Evolutionary conservation across 2,329 filamentous ascomycete species (phyloP).

Genomic region (Claviceps purpurea): DNA sequence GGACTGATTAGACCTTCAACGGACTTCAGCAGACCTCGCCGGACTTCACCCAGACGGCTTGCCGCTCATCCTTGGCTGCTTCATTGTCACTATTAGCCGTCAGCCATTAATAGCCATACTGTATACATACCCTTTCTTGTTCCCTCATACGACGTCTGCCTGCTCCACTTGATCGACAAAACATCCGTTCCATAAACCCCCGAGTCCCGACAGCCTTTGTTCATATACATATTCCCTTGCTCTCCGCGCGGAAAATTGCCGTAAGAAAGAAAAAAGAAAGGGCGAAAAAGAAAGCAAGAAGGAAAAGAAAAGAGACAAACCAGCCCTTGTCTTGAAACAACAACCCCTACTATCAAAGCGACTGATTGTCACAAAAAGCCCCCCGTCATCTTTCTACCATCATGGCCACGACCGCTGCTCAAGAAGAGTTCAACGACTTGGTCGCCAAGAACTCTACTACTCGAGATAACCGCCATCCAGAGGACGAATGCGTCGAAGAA

Average conservation of each 20-base stretch:
- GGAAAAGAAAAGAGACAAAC: background rate
- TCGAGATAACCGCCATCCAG: slow-evolving; percentile 29
- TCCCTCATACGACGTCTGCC: background rate
- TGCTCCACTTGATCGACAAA: slow-evolving; percentile 20
- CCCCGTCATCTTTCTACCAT: slow-evolving; percentile 12
- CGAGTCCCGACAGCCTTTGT: slow-evolving; percentile 7
- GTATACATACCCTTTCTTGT: background rate
- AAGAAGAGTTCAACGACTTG: slow-evolving; percentile 54
- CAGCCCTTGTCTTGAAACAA: background rate
- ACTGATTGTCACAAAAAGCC: slow-evolving; percentile 2
- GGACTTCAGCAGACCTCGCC: too few relatives aligned
- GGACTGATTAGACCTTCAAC: background rate
- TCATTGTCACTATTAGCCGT: background rate
- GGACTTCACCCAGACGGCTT: background rate
- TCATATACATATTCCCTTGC: background rate
- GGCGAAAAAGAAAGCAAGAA: background rate
- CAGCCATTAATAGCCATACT: background rate
- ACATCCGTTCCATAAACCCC: slow-evolving; percentile 10
- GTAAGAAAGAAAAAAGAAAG: background rate
- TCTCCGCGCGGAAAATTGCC: slow-evolving; percentile 1
- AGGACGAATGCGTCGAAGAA: slow-evolving; percentile 15
- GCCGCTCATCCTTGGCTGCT: background rate
- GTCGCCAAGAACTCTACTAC: slow-evolving; percentile 39
- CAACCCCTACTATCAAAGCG: background rate
- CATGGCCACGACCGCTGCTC: slow-evolving; percentile 48